Base-by-base conservation (phyloP, 768 basidiomycete genomes). In the Kwoniella dendrophila region DNA sequence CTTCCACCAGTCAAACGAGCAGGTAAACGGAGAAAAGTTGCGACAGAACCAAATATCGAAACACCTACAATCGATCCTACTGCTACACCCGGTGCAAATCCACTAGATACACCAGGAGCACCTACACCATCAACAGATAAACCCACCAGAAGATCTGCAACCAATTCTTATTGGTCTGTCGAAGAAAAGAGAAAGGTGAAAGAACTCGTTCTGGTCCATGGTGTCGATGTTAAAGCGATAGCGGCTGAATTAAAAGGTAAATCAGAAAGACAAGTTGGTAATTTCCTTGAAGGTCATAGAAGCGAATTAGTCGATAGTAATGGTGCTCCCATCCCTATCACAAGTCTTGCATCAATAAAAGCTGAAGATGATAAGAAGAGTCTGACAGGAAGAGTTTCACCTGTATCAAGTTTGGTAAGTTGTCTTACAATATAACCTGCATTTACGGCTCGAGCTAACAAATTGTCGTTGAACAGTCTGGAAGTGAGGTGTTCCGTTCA, bases 171-270 rank as follows among this genome's bases (percentile, higher is more conserved):
- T 49, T 89, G 88, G 88, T 84, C 85, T 2, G 84, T 85, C 8
- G 84, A 86, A 34, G 89, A 90, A 69, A 86, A 86, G 81, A 62
- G 63, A 34, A 67, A 83, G 47, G 86, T 89, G 70, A 68, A 86
- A 48, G 74, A 81, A 16, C 81, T 90, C 38, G 80, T 89, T 18
- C 79, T 81, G n/a, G 81, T 85, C 60, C 82, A 88, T 73, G 88
- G 88, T 34, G 83, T 84, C 56, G 84, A 90, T 70, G 86, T 86
- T 69, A 84, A 85, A 68, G 83, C 84, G n/a, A 87, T 90, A 52
- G 85, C 88, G 0, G 82, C 86, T 2, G 83, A 83, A 4, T 83
- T 90, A 82, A 85, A 85, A 5, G 73, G 69, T 29, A 81, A 82
- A 70, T 77, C 78, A 0, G 70, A 76, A 29, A 62, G 74, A 32